Evolutionary conservation across 106 monocot genomes (phyloP).

Genomic region (Allium fistulosum): DNA sequence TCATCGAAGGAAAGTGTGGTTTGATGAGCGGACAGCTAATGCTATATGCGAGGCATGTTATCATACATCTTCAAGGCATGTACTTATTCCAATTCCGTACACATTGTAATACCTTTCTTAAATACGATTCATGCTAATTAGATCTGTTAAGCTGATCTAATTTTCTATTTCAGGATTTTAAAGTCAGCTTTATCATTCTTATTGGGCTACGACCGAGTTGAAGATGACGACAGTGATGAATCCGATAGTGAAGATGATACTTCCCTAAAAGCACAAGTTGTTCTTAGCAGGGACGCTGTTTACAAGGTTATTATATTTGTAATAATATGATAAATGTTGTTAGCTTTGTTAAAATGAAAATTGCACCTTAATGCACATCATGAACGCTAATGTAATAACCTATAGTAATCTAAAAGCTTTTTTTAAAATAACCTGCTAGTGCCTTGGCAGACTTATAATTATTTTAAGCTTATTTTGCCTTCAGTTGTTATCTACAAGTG

Average conservation of each 20-base stretch:
- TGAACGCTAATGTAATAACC: too few species aligned
- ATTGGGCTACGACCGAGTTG: constrained; percentile 64
- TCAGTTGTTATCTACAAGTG: too few species aligned
- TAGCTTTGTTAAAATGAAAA: too few species aligned
- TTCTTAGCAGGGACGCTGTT: constrained; percentile 67
- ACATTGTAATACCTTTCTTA: not conserved
- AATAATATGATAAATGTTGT: not conserved
- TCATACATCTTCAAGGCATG: constrained; percentile 68
- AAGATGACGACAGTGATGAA: constrained; percentile 67
- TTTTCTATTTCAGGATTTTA: constrained; percentile 66
- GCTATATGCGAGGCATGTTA: constrained; percentile 88
- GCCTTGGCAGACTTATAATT: too few species aligned
- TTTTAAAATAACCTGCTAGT: too few species aligned
- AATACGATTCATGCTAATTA: not conserved
- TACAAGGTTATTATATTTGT: constrained; percentile 58
- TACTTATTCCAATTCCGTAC: not conserved
- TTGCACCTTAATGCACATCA: too few species aligned
- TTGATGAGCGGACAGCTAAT: constrained; percentile 93
- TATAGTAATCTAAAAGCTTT: too few species aligned
- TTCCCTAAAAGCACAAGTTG: constrained; percentile 37
- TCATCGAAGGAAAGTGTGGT: constrained; percentile 92
- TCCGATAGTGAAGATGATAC: constrained; percentile 59
- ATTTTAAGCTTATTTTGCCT: too few species aligned
- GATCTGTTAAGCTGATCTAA: not conserved
- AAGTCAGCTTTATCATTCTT: constrained; percentile 76